A percentile compares a stretch with the other conserved stretches of the same genome.
phyloP scores from a whole-genome alignment of 1,284 basidiomycete genomes.

The Inonotus hispidus region DNA sequence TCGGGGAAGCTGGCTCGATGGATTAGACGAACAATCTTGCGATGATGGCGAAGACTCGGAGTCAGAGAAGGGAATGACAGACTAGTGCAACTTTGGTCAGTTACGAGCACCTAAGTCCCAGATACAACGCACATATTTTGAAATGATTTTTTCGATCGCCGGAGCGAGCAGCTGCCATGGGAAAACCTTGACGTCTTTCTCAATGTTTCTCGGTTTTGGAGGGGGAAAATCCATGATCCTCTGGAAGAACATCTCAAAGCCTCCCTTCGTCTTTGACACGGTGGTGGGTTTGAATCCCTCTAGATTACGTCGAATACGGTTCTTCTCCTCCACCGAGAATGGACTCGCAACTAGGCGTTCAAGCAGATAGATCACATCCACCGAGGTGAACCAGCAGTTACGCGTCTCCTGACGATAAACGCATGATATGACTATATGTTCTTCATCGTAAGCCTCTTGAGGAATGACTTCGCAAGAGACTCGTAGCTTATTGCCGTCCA shows the following conservation, averaged over 20 bases:
- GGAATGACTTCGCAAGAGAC: slow-evolving; percentile 58
- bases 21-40: not conserved
- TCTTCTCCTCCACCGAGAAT: slow-evolving; percentile 95
- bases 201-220: slow-evolving; percentile 93
- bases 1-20: not conserved
- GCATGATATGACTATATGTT: slow-evolving; percentile 76
- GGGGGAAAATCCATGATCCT: slow-evolving; percentile 93
- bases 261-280: slow-evolving; percentile 80
- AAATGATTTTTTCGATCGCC: slow-evolving; percentile 88
- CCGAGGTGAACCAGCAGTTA: slow-evolving; percentile 86
- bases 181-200: slow-evolving; percentile 97
- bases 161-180: slow-evolving; percentile 81
- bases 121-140: slow-evolving; percentile 80
- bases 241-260: slow-evolving; percentile 81
- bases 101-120: not conserved
- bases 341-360: slow-evolving; percentile 81
- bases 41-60: not conserved
- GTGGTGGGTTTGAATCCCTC: slow-evolving; percentile 91
- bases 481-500: slow-evolving; percentile 54
- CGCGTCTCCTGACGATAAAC: slow-evolving; percentile 81
- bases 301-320: slow-evolving; percentile 89
- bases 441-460: slow-evolving; percentile 51
- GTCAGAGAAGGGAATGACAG: slow-evolving; percentile 10
- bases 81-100: not conserved
- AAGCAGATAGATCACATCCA: slow-evolving; percentile 91